Evolutionary conservation across 2,329 filamentous ascomycete genomes (phyloP), one percentile per base, ranked within the genome.

Genomic region (Xylariales sp.): DNA sequence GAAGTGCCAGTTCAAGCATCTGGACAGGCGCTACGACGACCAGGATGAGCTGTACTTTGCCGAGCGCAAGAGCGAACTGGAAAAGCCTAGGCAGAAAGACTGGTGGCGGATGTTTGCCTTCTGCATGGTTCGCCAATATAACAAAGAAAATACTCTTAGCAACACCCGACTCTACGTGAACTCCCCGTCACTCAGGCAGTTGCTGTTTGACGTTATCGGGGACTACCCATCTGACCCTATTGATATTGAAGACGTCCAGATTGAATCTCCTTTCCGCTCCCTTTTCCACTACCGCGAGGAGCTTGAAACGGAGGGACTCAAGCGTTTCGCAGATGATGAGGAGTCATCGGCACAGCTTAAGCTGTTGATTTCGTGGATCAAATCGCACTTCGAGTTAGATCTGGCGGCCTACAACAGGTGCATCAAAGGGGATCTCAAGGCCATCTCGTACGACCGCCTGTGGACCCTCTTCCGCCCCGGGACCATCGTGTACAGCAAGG

Each of bases 101-200:
- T 59, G 55, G 56, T 59, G 54, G 53, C 47, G 44, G 8, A 29
- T 50, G 6, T 60, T 46, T 32, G 52, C 56, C n/a, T 56, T 57
- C 28, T 59, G 56, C 38, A 25, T 58, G 6, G 52, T 59, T 15
- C 32, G 47, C 1, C 30, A 44, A 23, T 54, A 49, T 29, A 41
- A 53, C 17, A 37, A 39, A 6, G 40, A 49, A 5, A 42, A 31
- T 4, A 41, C 53, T 5, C 29, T 48, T 7, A 44, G 48, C n/a
- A 43, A 37, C 25, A 54, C 48, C 6, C 40, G 42, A 4, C 35
- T 61, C 14, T 53, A 56, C 33, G 48, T 61, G 25, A 57, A 61
- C 35, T 37, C 53, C 10, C 42, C 48, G 23, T 50, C 54, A 8
- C 45, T 61, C 16, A 46, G 51, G 7, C 42, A 54, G 29, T 48